A percentile compares a stretch with the other conserved stretches of the same genome.
Evolutionary conservation across 306 rosid species (phyloP).

Genomic region (Cucumis melo): DNA sequence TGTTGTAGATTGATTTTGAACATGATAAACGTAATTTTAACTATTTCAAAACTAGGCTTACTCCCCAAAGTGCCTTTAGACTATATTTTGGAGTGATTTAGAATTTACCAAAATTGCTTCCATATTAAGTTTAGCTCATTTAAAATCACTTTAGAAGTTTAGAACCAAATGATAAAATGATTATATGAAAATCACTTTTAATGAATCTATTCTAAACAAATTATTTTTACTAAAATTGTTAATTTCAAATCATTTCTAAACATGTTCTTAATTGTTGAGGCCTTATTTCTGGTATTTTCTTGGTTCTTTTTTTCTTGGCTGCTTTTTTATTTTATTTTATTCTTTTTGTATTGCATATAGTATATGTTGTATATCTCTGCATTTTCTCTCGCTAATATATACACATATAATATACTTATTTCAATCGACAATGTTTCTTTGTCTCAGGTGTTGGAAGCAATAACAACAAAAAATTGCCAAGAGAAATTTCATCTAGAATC

Average conservation of each 20-base stretch:
- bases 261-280: not conserved
- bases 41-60: too few species aligned
- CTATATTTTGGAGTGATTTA: too few species aligned
- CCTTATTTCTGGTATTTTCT: not conserved
- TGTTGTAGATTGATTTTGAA: too few species aligned
- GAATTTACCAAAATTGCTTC: not conserved
- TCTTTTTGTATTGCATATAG: not conserved
- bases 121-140: too few species aligned
- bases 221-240: not conserved
- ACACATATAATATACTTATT: not conserved
- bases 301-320: not conserved
- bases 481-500: constrained; percentile 74
- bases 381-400: not conserved
- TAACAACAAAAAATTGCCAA: constrained; percentile 58
- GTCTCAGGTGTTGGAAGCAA: constrained; percentile 75
- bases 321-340: not conserved
- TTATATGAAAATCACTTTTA: not conserved
- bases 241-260: not conserved
- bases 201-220: not conserved
- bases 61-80: too few species aligned
- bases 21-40: too few species aligned
- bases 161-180: not conserved
- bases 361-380: not conserved
- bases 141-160: not conserved
- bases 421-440: not conserved